Percentiles rank a stretch among this genome's conserved stretches.
Evolutionary conservation across 169 alveolate species (phyloP).

Genomic region (Eimeria zaria): DNA sequence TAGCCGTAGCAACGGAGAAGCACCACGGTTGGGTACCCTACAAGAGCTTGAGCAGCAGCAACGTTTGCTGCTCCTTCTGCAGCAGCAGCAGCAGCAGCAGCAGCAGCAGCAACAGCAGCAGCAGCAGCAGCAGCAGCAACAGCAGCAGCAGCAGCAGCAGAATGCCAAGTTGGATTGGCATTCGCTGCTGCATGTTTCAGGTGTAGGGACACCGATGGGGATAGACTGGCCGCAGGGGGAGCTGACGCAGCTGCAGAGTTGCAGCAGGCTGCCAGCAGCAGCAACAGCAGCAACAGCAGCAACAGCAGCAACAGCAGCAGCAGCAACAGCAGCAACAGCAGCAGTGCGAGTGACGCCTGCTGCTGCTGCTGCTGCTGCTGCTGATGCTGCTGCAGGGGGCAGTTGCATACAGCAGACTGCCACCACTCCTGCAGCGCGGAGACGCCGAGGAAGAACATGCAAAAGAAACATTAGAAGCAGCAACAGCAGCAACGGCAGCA

Average conservation of each 20-base stretch:
- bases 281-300: not conserved
- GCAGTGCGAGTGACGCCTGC: not conserved
- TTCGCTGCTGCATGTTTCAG: not conserved
- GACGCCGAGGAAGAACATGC: not conserved
- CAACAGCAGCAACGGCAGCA: not conserved
- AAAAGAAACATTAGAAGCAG: not conserved
- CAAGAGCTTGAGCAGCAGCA: too few relatives aligned
- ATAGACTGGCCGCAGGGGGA: conserved; percentile 19
- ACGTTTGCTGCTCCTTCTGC: too few relatives aligned
- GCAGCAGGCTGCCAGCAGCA: conserved; percentile 20
- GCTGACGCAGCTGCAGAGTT: not conserved
- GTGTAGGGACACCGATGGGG: not conserved
- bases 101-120: not conserved
- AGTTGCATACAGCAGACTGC: not conserved
- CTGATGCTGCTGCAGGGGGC: not conserved
- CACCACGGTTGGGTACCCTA: too few relatives aligned
- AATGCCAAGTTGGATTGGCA: not conserved
- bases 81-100: conserved; percentile 50
- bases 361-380: not conserved
- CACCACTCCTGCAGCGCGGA: not conserved
- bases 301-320: not conserved
- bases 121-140: conserved; percentile 40
- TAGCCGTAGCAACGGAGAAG: too few relatives aligned
- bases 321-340: not conserved
- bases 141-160: conserved; percentile 44